phyloP scores from a whole-genome alignment of 495 filamentous ascomycete species.

The Aspergillus coremiiformis region DNA sequence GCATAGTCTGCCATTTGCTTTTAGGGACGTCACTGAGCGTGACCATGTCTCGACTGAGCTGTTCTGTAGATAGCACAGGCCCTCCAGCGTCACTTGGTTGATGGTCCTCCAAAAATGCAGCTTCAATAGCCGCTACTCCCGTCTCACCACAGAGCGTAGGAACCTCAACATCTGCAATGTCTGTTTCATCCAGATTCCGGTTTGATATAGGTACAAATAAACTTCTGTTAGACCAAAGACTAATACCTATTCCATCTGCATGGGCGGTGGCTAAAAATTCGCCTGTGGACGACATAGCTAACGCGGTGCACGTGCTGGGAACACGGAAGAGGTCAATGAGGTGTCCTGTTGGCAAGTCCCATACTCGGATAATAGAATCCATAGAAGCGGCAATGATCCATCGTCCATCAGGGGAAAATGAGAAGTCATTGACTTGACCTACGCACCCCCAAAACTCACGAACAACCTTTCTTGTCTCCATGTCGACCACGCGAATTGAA shows the following conservation, averaged over 20 bases:
- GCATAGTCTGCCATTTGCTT: conserved; percentile 84
- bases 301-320: conserved; percentile 64
- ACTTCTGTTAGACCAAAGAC: conserved; percentile 88
- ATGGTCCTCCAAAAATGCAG: conserved; percentile 54
- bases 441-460: conserved; percentile 87
- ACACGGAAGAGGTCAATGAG: conserved; percentile 83
- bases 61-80: conserved; percentile 51
- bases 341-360: conserved; percentile 94
- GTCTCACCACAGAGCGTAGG: conserved; percentile 81
- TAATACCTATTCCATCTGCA: conserved; percentile 76
- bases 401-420: conserved; percentile 85
- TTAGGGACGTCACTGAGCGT: conserved; percentile 85
- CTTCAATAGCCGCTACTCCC: conserved; percentile 60
- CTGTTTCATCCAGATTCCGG: conserved; percentile 66
- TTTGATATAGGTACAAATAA: conserved; percentile 84
- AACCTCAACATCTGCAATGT: conserved; percentile 52
- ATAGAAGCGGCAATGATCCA: conserved; percentile 89
- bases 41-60: conserved; percentile 71
- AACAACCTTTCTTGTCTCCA: conserved; percentile 81
- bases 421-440: conserved; percentile 76
- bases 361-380: conserved; percentile 76
- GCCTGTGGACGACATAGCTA: conserved; percentile 82
- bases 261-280: conserved; percentile 89
- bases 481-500: conserved; percentile 80
- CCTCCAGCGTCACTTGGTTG: conserved; percentile 42